Conservation (phyloP, 495 filamentous ascomycete species). For the Elaphomyces granulatus region DNA sequence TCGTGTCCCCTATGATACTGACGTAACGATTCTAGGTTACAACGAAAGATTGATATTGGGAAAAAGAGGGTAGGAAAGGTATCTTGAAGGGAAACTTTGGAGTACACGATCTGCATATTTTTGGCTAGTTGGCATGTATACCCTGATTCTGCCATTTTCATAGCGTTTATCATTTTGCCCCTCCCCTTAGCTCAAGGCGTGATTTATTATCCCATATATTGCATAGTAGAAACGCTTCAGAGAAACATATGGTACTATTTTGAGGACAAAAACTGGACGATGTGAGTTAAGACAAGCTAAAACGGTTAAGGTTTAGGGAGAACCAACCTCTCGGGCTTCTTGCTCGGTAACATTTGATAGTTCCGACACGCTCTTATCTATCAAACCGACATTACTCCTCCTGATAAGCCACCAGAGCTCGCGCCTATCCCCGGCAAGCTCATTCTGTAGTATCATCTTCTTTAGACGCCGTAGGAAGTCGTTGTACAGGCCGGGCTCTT, state of each 20-base stretch:
- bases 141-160: too few relatives aligned
- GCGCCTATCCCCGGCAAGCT: constrained; percentile 65
- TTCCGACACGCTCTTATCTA: constrained; percentile 47
- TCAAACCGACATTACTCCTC: constrained; percentile 52
- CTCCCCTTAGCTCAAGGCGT: too few relatives aligned
- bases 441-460: constrained; percentile 48
- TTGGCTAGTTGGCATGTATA: too few relatives aligned
- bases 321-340: constrained; percentile 47
- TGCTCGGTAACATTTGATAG: constrained; percentile 48
- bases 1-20: not conserved
- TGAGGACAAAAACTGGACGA: too few relatives aligned
- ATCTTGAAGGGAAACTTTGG: too few relatives aligned
- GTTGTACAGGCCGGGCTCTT: constrained; percentile 68
- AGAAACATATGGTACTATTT: too few relatives aligned
- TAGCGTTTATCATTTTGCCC: too few relatives aligned
- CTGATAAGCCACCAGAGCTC: constrained; percentile 73
- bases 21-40: constrained; percentile 30
- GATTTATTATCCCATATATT: too few relatives aligned
- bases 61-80: constrained; percentile 74
- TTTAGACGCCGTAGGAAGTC: constrained; percentile 58
- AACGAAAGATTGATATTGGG: constrained; percentile 65
- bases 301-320: too few relatives aligned
- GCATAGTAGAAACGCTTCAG: too few relatives aligned
- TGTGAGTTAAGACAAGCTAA: too few relatives aligned
- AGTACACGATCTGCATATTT: too few relatives aligned